These are phyloP conservation scores for Guadua angustifolia DNA, from an alignment of 176 grass and related monocot genomes.

Conservation along the genomic window DNA sequence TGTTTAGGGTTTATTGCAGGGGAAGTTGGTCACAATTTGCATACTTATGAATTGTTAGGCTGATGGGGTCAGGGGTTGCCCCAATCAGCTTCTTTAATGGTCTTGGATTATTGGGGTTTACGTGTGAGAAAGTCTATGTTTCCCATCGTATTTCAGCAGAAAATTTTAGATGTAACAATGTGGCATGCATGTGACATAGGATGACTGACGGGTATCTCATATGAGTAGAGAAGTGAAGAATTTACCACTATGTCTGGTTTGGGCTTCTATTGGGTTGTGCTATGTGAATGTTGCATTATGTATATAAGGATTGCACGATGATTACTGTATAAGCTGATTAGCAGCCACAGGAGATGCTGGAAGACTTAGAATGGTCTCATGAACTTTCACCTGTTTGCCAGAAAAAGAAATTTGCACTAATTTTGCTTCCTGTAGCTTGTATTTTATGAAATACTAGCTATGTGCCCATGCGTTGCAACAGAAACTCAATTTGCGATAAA, in stretches of 20 bases:
- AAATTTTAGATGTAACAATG: conserved; percentile 11
- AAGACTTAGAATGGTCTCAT: neutral
- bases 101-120: neutral
- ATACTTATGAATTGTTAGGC: neutral
- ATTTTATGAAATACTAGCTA: conserved; percentile 2
- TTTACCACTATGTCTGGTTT: neutral
- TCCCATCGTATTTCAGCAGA: neutral
- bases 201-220: conserved; percentile 2
- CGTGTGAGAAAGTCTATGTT: neutral
- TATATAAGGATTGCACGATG: neutral
- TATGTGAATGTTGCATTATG: neutral
- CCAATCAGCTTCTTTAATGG: neutral
- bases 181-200: neutral
- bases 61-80: neutral
- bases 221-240: conserved; percentile 1
- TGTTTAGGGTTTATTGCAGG: neutral
- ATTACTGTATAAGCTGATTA: neutral
- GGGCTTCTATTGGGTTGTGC: neutral
- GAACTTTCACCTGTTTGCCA: neutral
- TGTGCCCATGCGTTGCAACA: too few relatives aligned
- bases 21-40: neutral
- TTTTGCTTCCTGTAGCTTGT: neutral
- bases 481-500: too few relatives aligned
- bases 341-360: neutral
- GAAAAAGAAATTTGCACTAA: neutral